Evolutionary conservation across 495 filamentous ascomycete species (phyloP).

Genomic region (Endocarpon pusillum): DNA sequence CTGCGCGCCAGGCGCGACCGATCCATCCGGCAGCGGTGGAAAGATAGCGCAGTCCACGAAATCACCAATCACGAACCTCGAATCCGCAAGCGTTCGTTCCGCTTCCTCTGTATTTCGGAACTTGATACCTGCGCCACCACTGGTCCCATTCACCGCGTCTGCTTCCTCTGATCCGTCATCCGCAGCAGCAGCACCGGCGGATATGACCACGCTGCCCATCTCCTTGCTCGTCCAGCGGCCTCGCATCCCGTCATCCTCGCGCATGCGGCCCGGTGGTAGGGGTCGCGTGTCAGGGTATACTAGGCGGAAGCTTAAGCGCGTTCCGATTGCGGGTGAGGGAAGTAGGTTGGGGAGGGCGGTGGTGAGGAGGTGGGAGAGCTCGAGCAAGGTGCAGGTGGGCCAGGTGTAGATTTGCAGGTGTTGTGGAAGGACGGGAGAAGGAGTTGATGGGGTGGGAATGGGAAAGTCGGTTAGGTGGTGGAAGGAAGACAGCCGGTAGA

Average conservation of each 20-base stretch:
- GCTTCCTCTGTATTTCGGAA: no score
- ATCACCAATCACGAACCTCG: conserved; percentile 73
- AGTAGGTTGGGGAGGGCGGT: conserved; percentile 48
- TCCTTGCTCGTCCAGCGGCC: conserved; percentile 56
- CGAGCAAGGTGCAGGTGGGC: conserved; percentile 63
- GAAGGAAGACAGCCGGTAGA: conserved; percentile 58
- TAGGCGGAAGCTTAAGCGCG: conserved; percentile 69
- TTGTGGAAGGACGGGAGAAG: conserved; percentile 35
- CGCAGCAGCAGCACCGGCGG: conserved; percentile 18
- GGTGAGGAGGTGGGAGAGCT: conserved; percentile 63
- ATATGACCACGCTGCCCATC: conserved; percentile 67
- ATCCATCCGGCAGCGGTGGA: conserved; percentile 54
- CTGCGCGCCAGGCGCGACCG: conserved; percentile 40
- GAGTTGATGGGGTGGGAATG: conserved; percentile 7
- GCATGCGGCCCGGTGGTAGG: conserved; percentile 28
- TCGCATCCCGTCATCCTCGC: conserved; percentile 3
- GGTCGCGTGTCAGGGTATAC: conserved; percentile 65
- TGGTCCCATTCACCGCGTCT: conserved; percentile 11
- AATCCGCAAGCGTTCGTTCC: conserved; percentile 56
- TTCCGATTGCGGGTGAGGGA: conserved; percentile 60
- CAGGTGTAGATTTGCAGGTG: conserved; percentile 80
- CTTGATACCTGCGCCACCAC: conserved; percentile 18
- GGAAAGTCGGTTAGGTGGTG: conserved; percentile 35
- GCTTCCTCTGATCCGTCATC: conserved; percentile 33
- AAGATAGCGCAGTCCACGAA: conserved; percentile 69